Evolutionary conservation across 768 basidiomycete genomes (phyloP).

Genomic region (Wakefieldia striispora): DNA sequence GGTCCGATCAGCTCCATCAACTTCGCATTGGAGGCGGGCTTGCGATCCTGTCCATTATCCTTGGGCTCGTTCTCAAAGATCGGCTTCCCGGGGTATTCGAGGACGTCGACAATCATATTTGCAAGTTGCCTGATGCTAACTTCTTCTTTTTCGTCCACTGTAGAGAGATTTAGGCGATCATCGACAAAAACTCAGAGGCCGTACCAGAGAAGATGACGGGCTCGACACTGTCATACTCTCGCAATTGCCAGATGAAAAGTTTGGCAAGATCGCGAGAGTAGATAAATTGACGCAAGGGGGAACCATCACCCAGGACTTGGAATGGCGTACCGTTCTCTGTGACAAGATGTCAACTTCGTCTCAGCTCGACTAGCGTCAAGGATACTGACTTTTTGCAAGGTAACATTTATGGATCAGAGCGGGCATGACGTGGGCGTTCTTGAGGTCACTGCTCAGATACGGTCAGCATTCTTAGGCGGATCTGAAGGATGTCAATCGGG

Average conservation of each 20-base stretch:
- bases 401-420: conserved; percentile 92
- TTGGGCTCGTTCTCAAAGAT: conserved; percentile 60
- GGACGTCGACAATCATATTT: conserved; percentile 83
- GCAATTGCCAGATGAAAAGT: conserved; percentile 89
- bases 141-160: conserved; percentile 92
- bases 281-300: conserved; percentile 95
- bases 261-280: conserved; percentile 96
- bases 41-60: conserved; percentile 93
- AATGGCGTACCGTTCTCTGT: conserved; percentile 82
- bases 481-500: background rate
- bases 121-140: conserved; percentile 89
- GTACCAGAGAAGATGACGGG: conserved; percentile 88
- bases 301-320: conserved; percentile 85
- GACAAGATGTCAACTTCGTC: background rate
- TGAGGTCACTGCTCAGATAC: conserved; percentile 62
- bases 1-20: conserved; percentile 65
- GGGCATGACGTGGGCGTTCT: conserved; percentile 92
- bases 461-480: conserved; percentile 1
- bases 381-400: conserved; percentile 74
- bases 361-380: background rate
- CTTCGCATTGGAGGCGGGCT: conserved; percentile 93
- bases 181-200: conserved; percentile 8
- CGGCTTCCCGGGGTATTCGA: conserved; percentile 78
- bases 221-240: conserved; percentile 90
- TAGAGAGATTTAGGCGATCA: background rate